These are phyloP conservation scores for Colletotrichum navitas DNA, from an alignment of 2,329 filamentous ascomycete species.

Conservation along the genomic window DNA sequence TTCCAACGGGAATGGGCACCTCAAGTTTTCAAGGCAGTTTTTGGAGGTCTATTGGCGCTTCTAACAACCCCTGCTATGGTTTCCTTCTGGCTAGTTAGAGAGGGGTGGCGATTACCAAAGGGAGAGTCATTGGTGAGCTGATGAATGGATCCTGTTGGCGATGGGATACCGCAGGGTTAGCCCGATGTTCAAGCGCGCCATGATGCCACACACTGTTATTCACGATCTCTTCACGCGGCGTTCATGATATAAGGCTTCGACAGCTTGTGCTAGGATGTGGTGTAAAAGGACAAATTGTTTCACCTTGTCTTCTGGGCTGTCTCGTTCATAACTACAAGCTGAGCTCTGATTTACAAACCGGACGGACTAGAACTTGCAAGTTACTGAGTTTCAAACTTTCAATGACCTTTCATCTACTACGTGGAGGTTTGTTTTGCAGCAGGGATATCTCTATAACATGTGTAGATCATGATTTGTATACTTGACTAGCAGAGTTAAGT, in stretches of 20 bases:
- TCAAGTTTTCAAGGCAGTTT: constrained; percentile 63
- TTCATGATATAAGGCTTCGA: neutral
- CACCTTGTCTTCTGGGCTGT: neutral
- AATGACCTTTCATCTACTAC: neutral
- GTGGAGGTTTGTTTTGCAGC: neutral
- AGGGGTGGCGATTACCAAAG: constrained; percentile 57
- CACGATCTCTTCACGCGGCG: neutral
- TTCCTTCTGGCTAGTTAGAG: constrained; percentile 63
- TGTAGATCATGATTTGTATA: neutral
- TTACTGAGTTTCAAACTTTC: neutral
- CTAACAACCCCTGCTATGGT: constrained; percentile 62
- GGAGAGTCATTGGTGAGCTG: constrained; percentile 1
- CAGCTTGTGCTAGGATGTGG: neutral
- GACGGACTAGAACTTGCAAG: neutral
- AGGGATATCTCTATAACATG: neutral
- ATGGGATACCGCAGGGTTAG: neutral
- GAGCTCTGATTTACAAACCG: neutral
- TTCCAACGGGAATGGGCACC: constrained; percentile 60
- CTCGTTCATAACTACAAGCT: neutral
- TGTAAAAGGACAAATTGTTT: neutral
- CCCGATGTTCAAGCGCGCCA: neutral
- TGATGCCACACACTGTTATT: neutral
- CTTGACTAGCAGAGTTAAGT: neutral
- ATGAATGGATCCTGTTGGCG: neutral
- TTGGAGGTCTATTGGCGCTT: constrained; percentile 60